Percentiles rank a stretch among this genome's conserved stretches.
phyloP scores from a whole-genome alignment of 495 filamentous ascomycete genomes.

The Penicillium pulvis region DNA sequence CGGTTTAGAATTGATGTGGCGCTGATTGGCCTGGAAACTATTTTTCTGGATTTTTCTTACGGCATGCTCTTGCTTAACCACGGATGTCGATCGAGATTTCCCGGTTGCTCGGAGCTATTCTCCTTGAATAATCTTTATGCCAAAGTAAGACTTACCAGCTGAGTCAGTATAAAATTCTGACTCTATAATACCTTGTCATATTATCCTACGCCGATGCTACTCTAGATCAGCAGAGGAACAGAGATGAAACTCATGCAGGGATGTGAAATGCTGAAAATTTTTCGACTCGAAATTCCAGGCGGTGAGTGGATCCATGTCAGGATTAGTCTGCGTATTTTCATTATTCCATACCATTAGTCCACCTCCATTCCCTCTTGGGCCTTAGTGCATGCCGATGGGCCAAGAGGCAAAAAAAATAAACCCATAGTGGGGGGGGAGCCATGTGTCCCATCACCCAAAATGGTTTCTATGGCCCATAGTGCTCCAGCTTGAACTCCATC shows the following conservation, averaged over 20 bases:
- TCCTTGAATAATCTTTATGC: not conserved
- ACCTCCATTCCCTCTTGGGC: conserved; percentile 27
- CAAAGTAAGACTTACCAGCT: not conserved
- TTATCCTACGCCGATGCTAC: not conserved
- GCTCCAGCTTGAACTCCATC: conserved; percentile 8
- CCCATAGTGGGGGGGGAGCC: conserved; percentile 10
- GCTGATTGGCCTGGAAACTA: conserved; percentile 13
- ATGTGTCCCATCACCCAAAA: conserved; percentile 31
- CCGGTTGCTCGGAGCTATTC: not conserved
- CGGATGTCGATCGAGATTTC: conserved; percentile 6
- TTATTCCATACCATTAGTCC: conserved; percentile 7
- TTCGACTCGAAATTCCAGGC: conserved; percentile 15
- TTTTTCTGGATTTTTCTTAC: conserved; percentile 11
- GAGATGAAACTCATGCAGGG: not conserved
- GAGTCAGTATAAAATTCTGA: not conserved
- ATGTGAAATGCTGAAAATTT: conserved; percentile 9
- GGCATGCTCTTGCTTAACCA: conserved; percentile 9
- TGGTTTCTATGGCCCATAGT: conserved; percentile 8
- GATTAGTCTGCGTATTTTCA: not conserved
- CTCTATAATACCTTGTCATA: too few species aligned
- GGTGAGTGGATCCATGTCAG: conserved; percentile 19
- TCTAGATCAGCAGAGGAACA: not conserved
- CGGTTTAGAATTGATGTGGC: conserved; percentile 2
- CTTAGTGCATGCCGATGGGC: conserved; percentile 25
- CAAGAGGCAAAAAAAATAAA: conserved; percentile 13